Base-by-base conservation (phyloP, 306 rosid genomes). In the Glycine latifolia region DNA sequence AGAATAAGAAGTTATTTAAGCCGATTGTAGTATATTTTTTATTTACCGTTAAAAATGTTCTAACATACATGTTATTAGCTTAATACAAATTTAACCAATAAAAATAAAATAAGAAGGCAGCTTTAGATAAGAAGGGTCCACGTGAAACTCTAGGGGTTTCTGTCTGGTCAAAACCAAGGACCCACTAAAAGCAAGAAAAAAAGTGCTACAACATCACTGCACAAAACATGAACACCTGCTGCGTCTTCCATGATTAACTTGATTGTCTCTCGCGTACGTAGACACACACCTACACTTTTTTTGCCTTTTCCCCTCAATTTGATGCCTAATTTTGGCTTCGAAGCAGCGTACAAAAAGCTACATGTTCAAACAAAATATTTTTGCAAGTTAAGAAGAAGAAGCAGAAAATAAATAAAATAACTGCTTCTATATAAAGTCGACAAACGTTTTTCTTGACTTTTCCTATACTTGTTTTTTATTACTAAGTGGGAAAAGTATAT, bases 291-390 rank as follows among this genome's bases (percentile, higher is more conserved):
- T 15, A 63, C 48, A 8, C 71, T 9, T 33, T 71, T 71, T 83
- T 78, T 54, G 37, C 70, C 76, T 55, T 83, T 71, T 35, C 47
- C 44, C 82, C 83, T 73, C 76, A 62, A 43, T 71, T 77, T 63
- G 71, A 67, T 82, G 76, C 81, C 66, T 59, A 47, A 76, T 68
- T 76, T 82, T 82, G 81, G 78, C 66, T 82, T 76, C 39, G 3
- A 58, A 68, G 7, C 55, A 46, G 0, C 63, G 26, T 12, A 13
- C 39, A 15, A 46, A 39, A 73, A 16, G 47, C 67, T 80, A 52
- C 39, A 8, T 61, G 31, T 15, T 50, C 65, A 71, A 7, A 39
- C 66, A 80, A 80, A 31, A 15, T 3, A 6, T 5, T 72, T 79
- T 69, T 26, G 5, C 6, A 10, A 0, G 7, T 61, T 26, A 60